These are phyloP conservation scores for Draba incana DNA, from an alignment of 345 rosid genomes.

Conservation along the genomic window DNA sequence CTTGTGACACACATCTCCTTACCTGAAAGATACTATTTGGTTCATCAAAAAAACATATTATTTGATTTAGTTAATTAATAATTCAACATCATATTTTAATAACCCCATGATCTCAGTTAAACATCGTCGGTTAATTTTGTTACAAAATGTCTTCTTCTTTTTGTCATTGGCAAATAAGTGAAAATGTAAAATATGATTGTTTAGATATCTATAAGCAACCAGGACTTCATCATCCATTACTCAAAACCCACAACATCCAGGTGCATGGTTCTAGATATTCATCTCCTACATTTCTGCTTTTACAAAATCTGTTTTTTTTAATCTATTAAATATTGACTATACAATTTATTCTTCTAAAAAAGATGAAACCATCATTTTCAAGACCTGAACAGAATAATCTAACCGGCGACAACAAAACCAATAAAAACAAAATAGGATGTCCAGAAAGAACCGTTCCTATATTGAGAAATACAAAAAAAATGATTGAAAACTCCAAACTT, in stretches of 20 bases:
- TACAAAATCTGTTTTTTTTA: no score
- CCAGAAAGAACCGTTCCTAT: conserved; percentile 13
- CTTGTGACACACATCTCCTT: background rate
- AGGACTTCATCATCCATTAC: background rate
- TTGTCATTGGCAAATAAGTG: conserved; percentile 8
- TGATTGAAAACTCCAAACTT: background rate
- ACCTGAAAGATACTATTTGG: background rate
- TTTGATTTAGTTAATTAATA: background rate
- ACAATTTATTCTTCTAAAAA: background rate
- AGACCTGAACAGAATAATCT: no score
- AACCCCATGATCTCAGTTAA: no score
- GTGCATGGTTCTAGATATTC: background rate
- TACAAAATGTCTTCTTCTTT: background rate
- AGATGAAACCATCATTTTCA: conserved; percentile 15
- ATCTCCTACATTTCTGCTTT: background rate
- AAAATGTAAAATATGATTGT: conserved; percentile 32
- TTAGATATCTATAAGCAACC: conserved; percentile 23
- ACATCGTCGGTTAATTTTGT: no score
- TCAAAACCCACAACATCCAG: conserved; percentile 25
- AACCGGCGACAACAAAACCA: background rate
- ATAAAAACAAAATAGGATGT: background rate
- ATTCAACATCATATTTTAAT: background rate
- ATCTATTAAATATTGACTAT: background rate
- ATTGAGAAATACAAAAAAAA: conserved; percentile 11
- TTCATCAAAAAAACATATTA: no score